Conservation (phyloP, 257 asterid genomes). For the Mentha longifolia region DNA sequence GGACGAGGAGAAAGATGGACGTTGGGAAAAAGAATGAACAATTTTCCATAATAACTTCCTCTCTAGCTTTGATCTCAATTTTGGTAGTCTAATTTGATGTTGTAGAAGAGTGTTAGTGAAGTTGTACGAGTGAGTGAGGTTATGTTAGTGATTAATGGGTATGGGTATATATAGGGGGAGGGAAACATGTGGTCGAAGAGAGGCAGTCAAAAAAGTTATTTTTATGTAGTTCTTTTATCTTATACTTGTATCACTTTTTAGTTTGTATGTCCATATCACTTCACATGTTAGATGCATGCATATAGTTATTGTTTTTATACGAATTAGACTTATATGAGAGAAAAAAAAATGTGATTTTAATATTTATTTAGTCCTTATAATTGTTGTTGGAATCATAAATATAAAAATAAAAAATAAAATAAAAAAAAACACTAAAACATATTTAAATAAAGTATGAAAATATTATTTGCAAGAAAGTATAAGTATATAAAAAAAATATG, state of each 20-base stretch:
- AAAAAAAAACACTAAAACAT: no score
- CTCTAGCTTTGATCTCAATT: not conserved
- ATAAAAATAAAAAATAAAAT: no score
- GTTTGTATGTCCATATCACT: not conserved
- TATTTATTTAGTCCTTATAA: no score
- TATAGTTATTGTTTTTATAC: no score
- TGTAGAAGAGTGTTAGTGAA: not conserved
- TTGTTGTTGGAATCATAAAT: no score
- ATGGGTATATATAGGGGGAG: conserved; percentile 31
- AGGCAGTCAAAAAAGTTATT: not conserved
- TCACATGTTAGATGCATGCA: not conserved
- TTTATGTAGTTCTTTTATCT: not conserved
- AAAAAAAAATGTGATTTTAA: no score
- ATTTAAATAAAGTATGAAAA: no score
- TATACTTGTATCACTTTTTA: not conserved
- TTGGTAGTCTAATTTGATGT: not conserved
- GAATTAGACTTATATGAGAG: no score
- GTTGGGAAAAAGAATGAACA: conserved; percentile 30
- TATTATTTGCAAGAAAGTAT: no score
- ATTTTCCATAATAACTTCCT: conserved; percentile 33
- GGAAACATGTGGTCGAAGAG: not conserved
- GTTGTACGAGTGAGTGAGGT: not conserved
- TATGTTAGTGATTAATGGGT: conserved; percentile 9
- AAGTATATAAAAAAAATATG: no score
- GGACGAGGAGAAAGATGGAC: conserved; percentile 30